Base-by-base conservation (phyloP, 2,329 filamentous ascomycete species). In the Sporothrix mexicana region DNA sequence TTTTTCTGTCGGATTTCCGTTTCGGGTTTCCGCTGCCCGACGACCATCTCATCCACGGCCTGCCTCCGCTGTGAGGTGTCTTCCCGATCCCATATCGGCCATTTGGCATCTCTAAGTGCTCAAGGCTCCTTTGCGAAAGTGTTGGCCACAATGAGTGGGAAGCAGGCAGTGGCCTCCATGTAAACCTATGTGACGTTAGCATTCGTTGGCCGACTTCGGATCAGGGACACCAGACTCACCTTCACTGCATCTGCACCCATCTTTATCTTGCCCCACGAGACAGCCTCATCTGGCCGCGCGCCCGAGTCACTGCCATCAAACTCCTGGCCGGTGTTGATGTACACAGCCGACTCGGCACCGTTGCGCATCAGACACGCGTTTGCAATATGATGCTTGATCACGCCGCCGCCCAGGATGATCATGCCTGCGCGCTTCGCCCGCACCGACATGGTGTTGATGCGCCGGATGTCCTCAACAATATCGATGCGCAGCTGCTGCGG, bases 201-300 rank as follows among this genome's bases (percentile, higher is more conserved):
- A 10, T 15, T 5, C 8, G n/a, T 13, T 25, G 1, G 6, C n/a
- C 30, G 30, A 25, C 2, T 0, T 23, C 12, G 1, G 6, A 9
- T 6, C 2, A 13, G n/a, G 7, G 6, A n/a, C 3, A 59, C 43
- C 5, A 45, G 13, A 64, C 61, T 17, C 15, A 94, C 93, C 90
- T 98, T 99, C 72, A 98, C 95, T 77, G 91, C 92, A 75, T 96
- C 92, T 1, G 92, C 96, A 70, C 91, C 93, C 57, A 91, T 86
- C 82, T 97, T 98, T 82, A 99, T 98, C 86, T 99, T 99, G 2
- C 96, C 96, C 96, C 96, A 99, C 75, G 95, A 98, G 17, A 99
- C 93, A 5, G 96, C 96, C 83, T 99, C 96, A 78, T 99, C 96
- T 4, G 96, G 96, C 72, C 96, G 87, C 3, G 96, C 96, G 0